Percentiles rank a stretch among this genome's conserved stretches.
Conservation (phyloP, 352 stramenopile genomes). For the Thalassiosira hispida region DNA sequence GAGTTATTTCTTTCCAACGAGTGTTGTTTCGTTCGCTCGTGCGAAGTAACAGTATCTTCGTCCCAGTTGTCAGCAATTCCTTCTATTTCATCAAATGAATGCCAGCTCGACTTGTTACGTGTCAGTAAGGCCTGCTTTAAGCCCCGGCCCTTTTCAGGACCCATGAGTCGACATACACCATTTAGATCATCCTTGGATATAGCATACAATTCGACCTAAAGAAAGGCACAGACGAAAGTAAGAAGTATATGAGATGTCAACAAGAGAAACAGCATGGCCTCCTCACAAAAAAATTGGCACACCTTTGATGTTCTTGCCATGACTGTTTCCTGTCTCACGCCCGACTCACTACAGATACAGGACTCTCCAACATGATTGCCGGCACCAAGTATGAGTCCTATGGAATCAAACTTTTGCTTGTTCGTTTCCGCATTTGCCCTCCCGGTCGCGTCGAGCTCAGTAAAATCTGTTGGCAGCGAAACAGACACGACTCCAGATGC, state of each 20-base stretch:
- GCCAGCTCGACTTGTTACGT: slow-evolving; percentile 55
- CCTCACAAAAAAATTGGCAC: no score
- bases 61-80: slow-evolving; percentile 11
- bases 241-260: no score
- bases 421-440: slow-evolving; percentile 28
- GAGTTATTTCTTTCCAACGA: neutral
- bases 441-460: slow-evolving; percentile 59
- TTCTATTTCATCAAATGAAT: slow-evolving; percentile 51
- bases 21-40: slow-evolving; percentile 6
- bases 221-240: no score
- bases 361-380: slow-evolving; percentile 77
- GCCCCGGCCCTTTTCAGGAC: slow-evolving; percentile 16
- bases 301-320: slow-evolving; percentile 35
- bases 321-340: slow-evolving; percentile 68
- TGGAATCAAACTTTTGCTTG: slow-evolving; percentile 63
- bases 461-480: slow-evolving; percentile 58
- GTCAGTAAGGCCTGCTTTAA: slow-evolving; percentile 46
- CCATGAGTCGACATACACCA: slow-evolving; percentile 52
- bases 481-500: slow-evolving; percentile 64
- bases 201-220: slow-evolving; percentile 52
- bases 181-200: slow-evolving; percentile 63
- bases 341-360: slow-evolving; percentile 64
- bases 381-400: slow-evolving; percentile 46
- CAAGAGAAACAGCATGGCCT: no score
- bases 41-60: slow-evolving; percentile 2